Percentiles rank a stretch among this genome's conserved stretches.
Evolutionary conservation across 202 grass and related monocot species (phyloP).

Genomic region (Saccharum hybrid): DNA sequence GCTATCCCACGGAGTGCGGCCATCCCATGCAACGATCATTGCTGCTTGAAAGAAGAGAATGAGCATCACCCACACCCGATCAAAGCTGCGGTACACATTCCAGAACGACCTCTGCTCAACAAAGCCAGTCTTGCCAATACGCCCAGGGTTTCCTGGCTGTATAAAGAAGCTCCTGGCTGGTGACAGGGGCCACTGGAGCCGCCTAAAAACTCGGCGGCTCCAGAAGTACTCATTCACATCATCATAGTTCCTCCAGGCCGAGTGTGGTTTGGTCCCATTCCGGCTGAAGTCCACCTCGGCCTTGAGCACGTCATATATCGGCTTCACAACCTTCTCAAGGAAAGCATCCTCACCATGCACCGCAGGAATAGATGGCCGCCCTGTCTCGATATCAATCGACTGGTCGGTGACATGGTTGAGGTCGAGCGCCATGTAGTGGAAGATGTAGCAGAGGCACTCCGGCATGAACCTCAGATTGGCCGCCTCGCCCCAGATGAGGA

Average conservation of each 20-base stretch:
- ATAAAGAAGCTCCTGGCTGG: conserved; percentile 56
- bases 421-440: conserved; percentile 82
- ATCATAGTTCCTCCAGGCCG: conserved; percentile 96
- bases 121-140: conserved; percentile 91
- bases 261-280: conserved; percentile 77
- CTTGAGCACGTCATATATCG: conserved; percentile 68
- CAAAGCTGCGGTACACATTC: conserved; percentile 95
- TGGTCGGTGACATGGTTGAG: conserved; percentile 72
- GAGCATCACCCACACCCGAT: conserved; percentile 94
- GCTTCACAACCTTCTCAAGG: conserved; percentile 67
- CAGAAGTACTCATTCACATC: conserved; percentile 99
- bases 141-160: conserved; percentile 39
- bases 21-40: conserved; percentile 81
- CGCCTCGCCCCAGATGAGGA: conserved; percentile 95
- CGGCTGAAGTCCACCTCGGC: conserved; percentile 64
- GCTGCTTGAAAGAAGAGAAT: conserved; percentile 87
- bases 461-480: conserved; percentile 95
- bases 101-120: conserved; percentile 97
- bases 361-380: conserved; percentile 50
- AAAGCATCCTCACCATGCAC: conserved; percentile 74
- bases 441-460: conserved; percentile 93
- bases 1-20: conserved; percentile 65
- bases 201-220: conserved; percentile 64
- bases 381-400: conserved; percentile 50
- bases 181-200: conserved; percentile 74